Percentiles rank a stretch among this genome's conserved stretches.
Evolutionary conservation across 2,329 filamentous ascomycete species (phyloP).

Genomic region (Ascochyta rabiei): DNA sequence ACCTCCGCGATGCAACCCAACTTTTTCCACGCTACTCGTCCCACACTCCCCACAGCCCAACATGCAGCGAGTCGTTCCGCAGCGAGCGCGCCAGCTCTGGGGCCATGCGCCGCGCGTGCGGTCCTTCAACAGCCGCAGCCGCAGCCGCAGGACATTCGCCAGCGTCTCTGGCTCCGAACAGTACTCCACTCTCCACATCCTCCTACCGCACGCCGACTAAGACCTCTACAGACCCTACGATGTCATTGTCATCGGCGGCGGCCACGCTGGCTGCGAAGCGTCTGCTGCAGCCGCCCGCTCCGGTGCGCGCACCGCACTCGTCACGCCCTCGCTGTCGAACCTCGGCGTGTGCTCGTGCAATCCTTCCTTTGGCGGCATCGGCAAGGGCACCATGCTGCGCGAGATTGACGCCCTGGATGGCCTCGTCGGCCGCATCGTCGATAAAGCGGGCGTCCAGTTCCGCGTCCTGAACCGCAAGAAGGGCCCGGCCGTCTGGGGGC

Average conservation of each 20-base stretch:
- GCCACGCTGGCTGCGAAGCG: constrained; percentile 94
- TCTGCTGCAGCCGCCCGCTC: constrained; percentile 87
- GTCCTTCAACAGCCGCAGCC: constrained; percentile 43
- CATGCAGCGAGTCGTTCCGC: constrained; percentile 36
- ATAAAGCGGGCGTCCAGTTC: constrained; percentile 95
- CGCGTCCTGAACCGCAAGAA: constrained; percentile 86
- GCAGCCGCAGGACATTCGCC: constrained; percentile 50
- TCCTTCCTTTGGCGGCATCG: constrained; percentile 96
- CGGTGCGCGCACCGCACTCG: constrained; percentile 84
- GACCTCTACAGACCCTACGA: constrained; percentile 70
- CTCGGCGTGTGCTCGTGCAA: constrained; percentile 96
- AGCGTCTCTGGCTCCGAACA: constrained; percentile 50
- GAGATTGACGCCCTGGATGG: constrained; percentile 96
- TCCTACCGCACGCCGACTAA: constrained; percentile 21
- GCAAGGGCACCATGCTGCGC: constrained; percentile 93
- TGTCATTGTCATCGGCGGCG: constrained; percentile 94
- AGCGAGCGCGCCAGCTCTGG: constrained; percentile 52
- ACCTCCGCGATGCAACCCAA: constrained; percentile 27
- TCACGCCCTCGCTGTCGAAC: constrained; percentile 87
- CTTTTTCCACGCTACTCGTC: constrained; percentile 20
- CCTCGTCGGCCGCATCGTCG: constrained; percentile 83
- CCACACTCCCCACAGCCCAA: constrained; percentile 1
- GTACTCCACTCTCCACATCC: constrained; percentile 14
- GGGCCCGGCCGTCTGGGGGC: constrained; percentile 95
- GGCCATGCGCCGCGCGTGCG: constrained; percentile 56